Percentiles rank a stretch among this genome's conserved stretches.
These are phyloP conservation scores for Clitoria ternatea DNA, from an alignment of 306 rosid genomes.

Conservation along the genomic window DNA sequence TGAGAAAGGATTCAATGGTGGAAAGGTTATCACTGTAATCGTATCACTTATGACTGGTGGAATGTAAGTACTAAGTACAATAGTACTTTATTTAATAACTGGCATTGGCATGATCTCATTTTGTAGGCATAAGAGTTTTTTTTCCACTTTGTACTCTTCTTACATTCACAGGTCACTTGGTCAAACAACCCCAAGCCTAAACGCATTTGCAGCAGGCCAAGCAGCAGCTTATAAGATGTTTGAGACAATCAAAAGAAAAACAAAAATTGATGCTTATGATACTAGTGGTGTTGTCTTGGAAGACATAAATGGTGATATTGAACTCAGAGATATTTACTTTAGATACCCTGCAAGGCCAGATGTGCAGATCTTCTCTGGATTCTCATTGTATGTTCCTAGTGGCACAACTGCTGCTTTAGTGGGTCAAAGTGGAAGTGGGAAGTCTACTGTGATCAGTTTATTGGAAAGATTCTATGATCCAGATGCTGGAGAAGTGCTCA, in stretches of 20 bases:
- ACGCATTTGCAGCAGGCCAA: conserved; percentile 80
- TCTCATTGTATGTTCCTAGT: conserved; percentile 59
- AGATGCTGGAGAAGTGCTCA: conserved; percentile 67
- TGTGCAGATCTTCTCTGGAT: conserved; percentile 70
- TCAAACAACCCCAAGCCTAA: conserved; percentile 70
- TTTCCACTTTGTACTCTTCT: too few relatives aligned
- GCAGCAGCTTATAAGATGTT: conserved; percentile 95
- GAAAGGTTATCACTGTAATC: conserved; percentile 59
- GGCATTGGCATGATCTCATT: too few relatives aligned
- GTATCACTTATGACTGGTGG: conserved; percentile 81
- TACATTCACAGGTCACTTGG: conserved; percentile 86
- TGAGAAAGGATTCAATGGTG: conserved; percentile 66
- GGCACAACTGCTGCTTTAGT: conserved; percentile 81
- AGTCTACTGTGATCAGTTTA: conserved; percentile 73
- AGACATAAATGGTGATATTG: conserved; percentile 67
- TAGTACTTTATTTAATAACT: too few relatives aligned
- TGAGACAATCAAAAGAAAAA: conserved; percentile 64
- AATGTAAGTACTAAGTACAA: conserved; percentile 77
- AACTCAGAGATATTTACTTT: conserved; percentile 69
- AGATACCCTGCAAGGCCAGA: conserved; percentile 82
- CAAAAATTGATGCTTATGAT: conserved; percentile 67
- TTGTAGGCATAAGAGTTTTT: too few relatives aligned
- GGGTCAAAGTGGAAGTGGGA: conserved; percentile 97
- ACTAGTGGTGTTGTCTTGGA: conserved; percentile 51
- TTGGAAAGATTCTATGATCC: conserved; percentile 92